Conservation (phyloP, 305 asterid genomes). For the Fraxinus nigra region DNA sequence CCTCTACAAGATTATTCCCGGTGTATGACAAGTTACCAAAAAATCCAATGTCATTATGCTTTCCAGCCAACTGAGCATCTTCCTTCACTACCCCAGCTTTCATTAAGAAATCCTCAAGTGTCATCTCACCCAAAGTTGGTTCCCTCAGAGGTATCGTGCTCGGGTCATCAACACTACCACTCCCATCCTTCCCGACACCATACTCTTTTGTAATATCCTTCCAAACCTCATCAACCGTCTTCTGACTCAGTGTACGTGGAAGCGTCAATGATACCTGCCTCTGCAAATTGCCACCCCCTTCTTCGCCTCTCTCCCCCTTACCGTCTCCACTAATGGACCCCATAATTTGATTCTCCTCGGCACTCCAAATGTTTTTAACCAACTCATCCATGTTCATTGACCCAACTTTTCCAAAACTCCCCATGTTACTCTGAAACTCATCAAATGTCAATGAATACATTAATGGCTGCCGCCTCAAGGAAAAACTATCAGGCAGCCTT, state of each 20-base stretch:
- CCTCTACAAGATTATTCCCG: not conserved
- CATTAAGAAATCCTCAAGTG: constrained; percentile 27
- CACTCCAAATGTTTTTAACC: constrained; percentile 84
- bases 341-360: constrained; percentile 71
- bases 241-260: not conserved
- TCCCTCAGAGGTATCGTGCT: not conserved
- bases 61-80: not conserved
- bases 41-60: not conserved
- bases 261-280: not conserved
- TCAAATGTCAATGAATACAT: constrained; percentile 84
- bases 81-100: not conserved
- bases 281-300: constrained; percentile 25
- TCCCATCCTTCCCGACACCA: not conserved
- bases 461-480: constrained; percentile 65
- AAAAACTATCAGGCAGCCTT: constrained; percentile 33
- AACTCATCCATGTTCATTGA: constrained; percentile 68
- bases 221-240: constrained; percentile 65
- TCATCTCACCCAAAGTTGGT: constrained; percentile 1
- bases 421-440: constrained; percentile 69
- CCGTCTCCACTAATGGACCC: constrained; percentile 27
- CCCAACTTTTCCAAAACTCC: constrained; percentile 55
- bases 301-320: constrained; percentile 25
- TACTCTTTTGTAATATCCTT: not conserved
- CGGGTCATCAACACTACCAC: not conserved
- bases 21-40: not conserved